Conservation (phyloP, 768 basidiomycete genomes). For the Mycena crocata region DNA sequence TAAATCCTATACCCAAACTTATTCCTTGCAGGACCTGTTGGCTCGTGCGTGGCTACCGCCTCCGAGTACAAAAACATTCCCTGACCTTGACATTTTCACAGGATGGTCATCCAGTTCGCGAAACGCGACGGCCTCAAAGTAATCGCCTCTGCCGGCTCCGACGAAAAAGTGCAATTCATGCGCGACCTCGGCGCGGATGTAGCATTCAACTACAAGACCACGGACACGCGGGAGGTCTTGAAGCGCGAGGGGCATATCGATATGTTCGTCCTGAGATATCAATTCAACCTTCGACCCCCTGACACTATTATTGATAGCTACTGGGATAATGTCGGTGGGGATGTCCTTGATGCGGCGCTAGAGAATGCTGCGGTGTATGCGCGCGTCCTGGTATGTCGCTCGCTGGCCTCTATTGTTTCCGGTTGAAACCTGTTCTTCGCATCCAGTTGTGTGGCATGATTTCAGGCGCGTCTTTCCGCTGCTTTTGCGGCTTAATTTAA, state of each 20-base stretch:
- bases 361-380: slow-evolving; percentile 55
- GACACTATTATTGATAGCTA: slow-evolving; percentile 46
- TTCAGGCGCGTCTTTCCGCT: slow-evolving; percentile 21
- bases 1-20: no score
- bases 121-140: slow-evolving; percentile 68
- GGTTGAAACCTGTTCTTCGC: neutral
- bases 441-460: slow-evolving; percentile 57
- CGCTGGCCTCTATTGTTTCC: neutral
- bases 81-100: slow-evolving; percentile 23
- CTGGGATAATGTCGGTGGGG: slow-evolving; percentile 72
- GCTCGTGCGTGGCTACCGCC: neutral
- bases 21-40: neutral
- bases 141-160: slow-evolving; percentile 76
- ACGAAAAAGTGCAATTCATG: slow-evolving; percentile 76
- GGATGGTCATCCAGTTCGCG: slow-evolving; percentile 62
- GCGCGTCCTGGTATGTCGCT: slow-evolving; percentile 60
- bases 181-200: slow-evolving; percentile 70
- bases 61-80: neutral
- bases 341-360: slow-evolving; percentile 67
- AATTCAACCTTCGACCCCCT: neutral
- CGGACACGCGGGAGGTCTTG: slow-evolving; percentile 61
- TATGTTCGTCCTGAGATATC: slow-evolving; percentile 44
- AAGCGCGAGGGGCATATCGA: slow-evolving; percentile 64
- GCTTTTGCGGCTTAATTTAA: neutral
- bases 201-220: no score